Evolutionary conservation across 2,329 filamentous ascomycete genomes (phyloP), one percentile per base, ranked within the genome.

Genomic region (Orbilia brochopaga): DNA sequence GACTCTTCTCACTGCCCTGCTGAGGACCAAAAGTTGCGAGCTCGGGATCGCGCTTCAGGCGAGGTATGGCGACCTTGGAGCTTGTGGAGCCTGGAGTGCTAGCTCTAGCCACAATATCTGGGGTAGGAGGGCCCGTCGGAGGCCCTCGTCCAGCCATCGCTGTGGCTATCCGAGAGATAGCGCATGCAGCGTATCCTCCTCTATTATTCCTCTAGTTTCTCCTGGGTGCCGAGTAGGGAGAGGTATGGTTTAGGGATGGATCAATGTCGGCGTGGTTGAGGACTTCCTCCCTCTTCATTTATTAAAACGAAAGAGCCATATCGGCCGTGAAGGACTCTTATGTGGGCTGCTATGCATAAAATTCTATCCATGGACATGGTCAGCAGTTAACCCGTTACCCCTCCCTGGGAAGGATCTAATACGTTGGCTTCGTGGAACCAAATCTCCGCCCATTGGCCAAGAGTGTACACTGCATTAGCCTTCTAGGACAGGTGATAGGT

Each of bases 21-120:
- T 55, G 69, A 64, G 42, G 64, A 66, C 48, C 69, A 57, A 74
- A 72, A 30, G 74, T 69, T n/a, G 67, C 61, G 60, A 67, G 53
- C 51, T 69, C 58, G 53, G 74, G 74, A 40, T 66, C 64, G 15
- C 74, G 64, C 35, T 61, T 73, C 35, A 76, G 54, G 57, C 75
- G 75, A 57, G 75, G 73, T 32, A 76, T 76, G 13, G 75, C 67
- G 53, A 76, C 58, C 51, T 74, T 76, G 53, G 66, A 70, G 55
- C 58, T 60, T 21, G 66, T 54, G 40, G 58, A 70, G 15, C 59
- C 59, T 17, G 59, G 53, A 13, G 66, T 70, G 46, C 66, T 70
- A 23, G 37, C 59, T 8, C 66, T 70, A 23, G 37, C 59, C 27
- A 32, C 27, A 32, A 70, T 35, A 56, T 70, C 66, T 40, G 59